Base-by-base conservation (phyloP, 352 stramenopile species). In the Globisporangium cederbergense region DNA sequence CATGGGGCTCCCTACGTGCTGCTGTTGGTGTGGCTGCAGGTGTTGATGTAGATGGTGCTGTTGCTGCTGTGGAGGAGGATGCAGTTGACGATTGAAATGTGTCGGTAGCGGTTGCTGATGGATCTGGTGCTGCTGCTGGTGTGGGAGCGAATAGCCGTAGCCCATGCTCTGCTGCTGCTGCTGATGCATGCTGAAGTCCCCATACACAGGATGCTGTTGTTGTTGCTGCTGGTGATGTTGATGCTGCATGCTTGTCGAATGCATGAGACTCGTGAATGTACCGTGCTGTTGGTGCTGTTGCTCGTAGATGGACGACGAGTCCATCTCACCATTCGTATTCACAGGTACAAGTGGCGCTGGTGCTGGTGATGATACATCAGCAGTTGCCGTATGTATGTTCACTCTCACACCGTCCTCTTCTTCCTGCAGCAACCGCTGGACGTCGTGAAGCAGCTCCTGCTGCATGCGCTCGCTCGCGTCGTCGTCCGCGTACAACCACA, bases 391-490 rank as follows among this genome's bases (percentile, higher is more conserved):
- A 13, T 18, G n/a, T 28, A n/a, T 51, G 4, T 4, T 49, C 13
- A 32, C 30, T 9, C 25, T 59, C 18, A 38, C 59, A 64, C 55
- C 20, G 22, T 78, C 57, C 38, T 79, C 64, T n/a, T 83, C 75
- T 46, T 81, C 73, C 42, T 79, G 71, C 14, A 83, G 52, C 42
- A 83, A 46, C 20, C 69, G 64, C 60, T 83, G 71, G 0, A 83
- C 74, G 40, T 81, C 72, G 22, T 73, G 70, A 10, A 84, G 58
- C 25, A 83, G 42, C 59, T 81, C 68, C 46, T 83, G 76, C 49
- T 83, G 76, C 76, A 83, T 83, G 52, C 73, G 71, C 36, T 81
- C 76, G 54, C 76, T 83, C 16, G 70, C 72, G 63, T 83, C 76
- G 64, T 77, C 73, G 50, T 83, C 73, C 11, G 70, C 61, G 51